Conservation (phyloP, 352 stramenopile genomes). For the Phytophthora kernoviae region DNA sequence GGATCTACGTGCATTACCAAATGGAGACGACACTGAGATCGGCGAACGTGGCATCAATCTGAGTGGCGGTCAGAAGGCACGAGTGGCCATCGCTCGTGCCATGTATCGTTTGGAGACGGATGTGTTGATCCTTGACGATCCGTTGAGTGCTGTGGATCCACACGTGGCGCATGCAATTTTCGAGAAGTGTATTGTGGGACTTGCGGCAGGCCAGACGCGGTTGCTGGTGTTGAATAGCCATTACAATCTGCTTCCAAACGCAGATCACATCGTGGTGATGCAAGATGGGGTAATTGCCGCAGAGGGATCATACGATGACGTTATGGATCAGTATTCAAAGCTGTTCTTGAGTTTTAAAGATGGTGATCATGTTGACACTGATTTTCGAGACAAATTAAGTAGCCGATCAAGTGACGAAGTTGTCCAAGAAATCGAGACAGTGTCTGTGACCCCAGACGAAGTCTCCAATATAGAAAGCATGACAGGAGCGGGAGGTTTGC, state of each 20-base stretch:
- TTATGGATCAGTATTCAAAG: constrained; percentile 44
- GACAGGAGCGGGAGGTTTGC: neutral
- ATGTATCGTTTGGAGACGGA: constrained; percentile 91
- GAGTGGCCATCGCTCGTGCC: constrained; percentile 88
- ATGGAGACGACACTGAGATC: constrained; percentile 62
- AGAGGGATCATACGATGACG: constrained; percentile 66
- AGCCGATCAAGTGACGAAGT: neutral
- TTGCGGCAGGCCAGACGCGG: constrained; percentile 72
- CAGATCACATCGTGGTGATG: constrained; percentile 65
- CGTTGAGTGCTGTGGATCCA: constrained; percentile 93
- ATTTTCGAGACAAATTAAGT: neutral
- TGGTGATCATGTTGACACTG: neutral
- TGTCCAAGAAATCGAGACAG: neutral
- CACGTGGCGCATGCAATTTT: constrained; percentile 95
- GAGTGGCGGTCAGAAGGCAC: constrained; percentile 66
- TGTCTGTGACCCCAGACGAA: constrained; percentile 15
- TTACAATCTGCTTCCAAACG: constrained; percentile 83
- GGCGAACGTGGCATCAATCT: constrained; percentile 67
- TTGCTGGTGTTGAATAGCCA: constrained; percentile 93
- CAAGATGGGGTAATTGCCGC: constrained; percentile 74
- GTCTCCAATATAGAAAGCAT: neutral
- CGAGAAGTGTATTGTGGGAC: constrained; percentile 75
- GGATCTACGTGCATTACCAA: constrained; percentile 52
- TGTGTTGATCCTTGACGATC: constrained; percentile 95
- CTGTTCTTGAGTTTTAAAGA: constrained; percentile 9